Percentiles rank a stretch among this genome's conserved stretches.
These are phyloP conservation scores for Boletus holoroseus DNA, from an alignment of 1,284 basidiomycete genomes.

Conservation along the genomic window DNA sequence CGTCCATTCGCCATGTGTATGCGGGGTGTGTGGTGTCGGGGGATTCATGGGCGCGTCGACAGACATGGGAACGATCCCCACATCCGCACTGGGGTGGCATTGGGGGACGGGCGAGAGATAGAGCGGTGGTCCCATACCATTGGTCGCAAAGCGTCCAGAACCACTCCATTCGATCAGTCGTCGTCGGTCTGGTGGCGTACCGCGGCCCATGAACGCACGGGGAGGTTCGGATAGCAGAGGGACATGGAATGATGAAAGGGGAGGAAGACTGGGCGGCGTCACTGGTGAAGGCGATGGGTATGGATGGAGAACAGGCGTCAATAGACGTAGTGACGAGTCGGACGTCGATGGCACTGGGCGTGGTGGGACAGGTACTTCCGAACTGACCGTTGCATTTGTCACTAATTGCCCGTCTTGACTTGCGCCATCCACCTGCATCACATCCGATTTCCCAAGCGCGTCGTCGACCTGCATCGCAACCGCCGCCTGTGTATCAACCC, in stretches of 20 bases:
- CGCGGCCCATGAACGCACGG: slow-evolving; percentile 34
- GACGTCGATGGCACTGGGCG: background rate
- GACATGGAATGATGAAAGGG: slow-evolving; percentile 31
- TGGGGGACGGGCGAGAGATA: slow-evolving; percentile 29
- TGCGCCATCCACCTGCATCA: slow-evolving; percentile 7
- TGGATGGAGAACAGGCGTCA: slow-evolving; percentile 1
- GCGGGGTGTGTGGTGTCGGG: slow-evolving; percentile 3
- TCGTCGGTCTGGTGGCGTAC: slow-evolving; percentile 29
- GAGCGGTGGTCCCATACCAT: slow-evolving; percentile 24
- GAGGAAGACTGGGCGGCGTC: slow-evolving; percentile 16
- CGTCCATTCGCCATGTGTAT: slow-evolving; percentile 29
- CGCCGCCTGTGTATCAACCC: background rate
- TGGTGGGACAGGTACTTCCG: background rate
- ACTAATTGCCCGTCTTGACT: background rate
- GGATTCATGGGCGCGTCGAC: slow-evolving; percentile 18
- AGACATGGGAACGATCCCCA: slow-evolving; percentile 23
- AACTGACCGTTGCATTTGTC: background rate
- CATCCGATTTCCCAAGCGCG: background rate
- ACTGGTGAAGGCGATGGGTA: slow-evolving; percentile 9
- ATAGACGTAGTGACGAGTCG: slow-evolving; percentile 4
- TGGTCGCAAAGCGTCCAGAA: slow-evolving; percentile 16
- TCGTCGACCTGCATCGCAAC: slow-evolving; percentile 7
- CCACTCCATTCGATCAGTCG: slow-evolving; percentile 29
- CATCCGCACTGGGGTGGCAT: slow-evolving; percentile 10
- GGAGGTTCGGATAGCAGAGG: slow-evolving; percentile 32